Base-by-base conservation (phyloP, 2,329 filamentous ascomycete species). In the Cladobotryum mycophilum region DNA sequence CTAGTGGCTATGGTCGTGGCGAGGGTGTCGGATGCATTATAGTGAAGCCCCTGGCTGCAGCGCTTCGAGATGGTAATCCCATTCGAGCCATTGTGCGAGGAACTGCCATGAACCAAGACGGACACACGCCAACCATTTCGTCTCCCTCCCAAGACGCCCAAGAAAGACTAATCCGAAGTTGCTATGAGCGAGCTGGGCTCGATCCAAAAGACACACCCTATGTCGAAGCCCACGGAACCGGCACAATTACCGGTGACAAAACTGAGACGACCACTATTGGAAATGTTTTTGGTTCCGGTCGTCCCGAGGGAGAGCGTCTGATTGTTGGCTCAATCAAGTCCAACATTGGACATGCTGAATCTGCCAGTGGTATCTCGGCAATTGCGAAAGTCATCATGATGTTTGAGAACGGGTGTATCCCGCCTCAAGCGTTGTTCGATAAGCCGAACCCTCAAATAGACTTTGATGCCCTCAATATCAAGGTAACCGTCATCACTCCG, bases 291-390 rank as follows among this genome's bases (percentile, higher is more conserved):
- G 25, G 25, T 30, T 6, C 25, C 9, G 25, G 44, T 12, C 17
- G 47, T 6, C 8, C 20, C 4, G 8, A 22, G 6, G 22, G 30
- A 2, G 37, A 20, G 5, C 22, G 48, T 4, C 51, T 64, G 4
- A 55, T 54, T n/a, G 57, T 64, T 2, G 62, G 62, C 43, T 60
- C 58, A 9, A 53, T 64, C 49, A 64, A 66, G 49, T 60, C 59
- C 1, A 49, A 57, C 9, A 55, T 65, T 14, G 61, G 60, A 8
- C 62, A 65, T 36, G 49, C 55, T 3, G 63, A 64, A 41, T 58
- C 56, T 3, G 50, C 55, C 6, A 57, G 59, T 4, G 62, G 61
- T 6, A 35, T 64, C 14, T 60, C 62, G 13, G 49, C 20, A 8
- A 17, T 52, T 11, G 37, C 38, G 9, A 52, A 52, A 17, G 33